Evolutionary conservation across 371 early-diverging fungal species (phyloP), one percentile per base, ranked within the genome.

Genomic region (Entomophthora muscae): DNA sequence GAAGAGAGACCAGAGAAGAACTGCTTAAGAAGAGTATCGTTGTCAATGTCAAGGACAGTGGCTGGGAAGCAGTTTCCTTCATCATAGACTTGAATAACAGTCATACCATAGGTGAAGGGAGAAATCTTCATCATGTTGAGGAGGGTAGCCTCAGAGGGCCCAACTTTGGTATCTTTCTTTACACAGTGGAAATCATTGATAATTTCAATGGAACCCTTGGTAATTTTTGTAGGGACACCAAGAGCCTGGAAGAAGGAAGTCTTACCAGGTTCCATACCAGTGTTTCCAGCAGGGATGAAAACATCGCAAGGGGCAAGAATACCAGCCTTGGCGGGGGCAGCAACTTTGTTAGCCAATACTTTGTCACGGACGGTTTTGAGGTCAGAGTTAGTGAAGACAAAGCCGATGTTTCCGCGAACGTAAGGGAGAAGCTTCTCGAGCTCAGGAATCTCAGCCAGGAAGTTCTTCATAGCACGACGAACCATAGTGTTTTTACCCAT

Each of bases 401-500:
- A 93, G 78, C 96, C 98, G 70, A 99, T 81, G 86, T 99, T 99
- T 71, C 99, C 98, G 67, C 78, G 81, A 75, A 97, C 83, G 68
- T 83, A 80, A 67, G 85, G 83, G 66, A 90, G 70, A 62, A 96
- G 80, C 76, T 85, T 82, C 73, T 93, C 91, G 78, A 82, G 89
- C 70, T 87, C 79, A 71, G 95, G 93, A 78, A 89, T 80, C 70
- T 89, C 89, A 64, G 67, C 60, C 66, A 85, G 68, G 67, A 90
- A 70, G 68, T 82, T 81, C 74, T 88, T 83, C 69, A 99, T 82
- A 63, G 92, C 98, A 76, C 91, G 86, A 73, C 95, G 95, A 64
- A 99, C 95, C 90, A 96, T 95, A 76, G 99, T 99, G 94, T 99
- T 99, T 90, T 99, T 99, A 72, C 99, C 99, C 95, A 99, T 97